phyloP scores from a whole-genome alignment of 345 rosid species.

The Lumnitzera racemosa region DNA sequence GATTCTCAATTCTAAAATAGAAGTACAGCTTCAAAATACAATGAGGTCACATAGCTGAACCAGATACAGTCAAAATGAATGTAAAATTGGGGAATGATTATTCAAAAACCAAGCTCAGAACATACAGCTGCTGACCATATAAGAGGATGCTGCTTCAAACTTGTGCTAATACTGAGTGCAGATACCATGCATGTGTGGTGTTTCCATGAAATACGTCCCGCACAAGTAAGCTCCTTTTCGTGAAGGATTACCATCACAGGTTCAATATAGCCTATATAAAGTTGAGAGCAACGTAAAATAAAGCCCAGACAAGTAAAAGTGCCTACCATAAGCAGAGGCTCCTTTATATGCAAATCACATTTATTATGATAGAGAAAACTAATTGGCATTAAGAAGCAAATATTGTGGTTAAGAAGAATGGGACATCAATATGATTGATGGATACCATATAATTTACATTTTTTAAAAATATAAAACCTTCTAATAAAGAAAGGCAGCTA shows the following conservation, averaged over 20 bases:
- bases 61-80: neutral
- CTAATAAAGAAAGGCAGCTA: too few relatives aligned
- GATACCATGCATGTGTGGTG: slow-evolving; percentile 93
- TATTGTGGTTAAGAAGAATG: too few relatives aligned
- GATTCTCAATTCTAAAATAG: too few relatives aligned
- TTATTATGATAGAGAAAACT: too few relatives aligned
- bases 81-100: neutral
- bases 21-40: too few relatives aligned
- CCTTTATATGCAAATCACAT: too few relatives aligned
- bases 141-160: slow-evolving; percentile 91
- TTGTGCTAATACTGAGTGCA: slow-evolving; percentile 92
- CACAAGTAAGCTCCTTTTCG: slow-evolving; percentile 92
- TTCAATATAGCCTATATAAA: slow-evolving; percentile 77
- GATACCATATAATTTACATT: too few relatives aligned
- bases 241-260: slow-evolving; percentile 96
- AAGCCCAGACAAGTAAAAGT: slow-evolving; percentile 13
- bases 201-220: slow-evolving; percentile 89
- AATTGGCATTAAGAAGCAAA: too few relatives aligned
- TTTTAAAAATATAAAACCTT: too few relatives aligned
- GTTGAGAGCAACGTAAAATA: slow-evolving; percentile 11
- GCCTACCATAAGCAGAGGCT: neutral
- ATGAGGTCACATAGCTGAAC: too few relatives aligned
- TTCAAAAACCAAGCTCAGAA: slow-evolving; percentile 20
- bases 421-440: too few relatives aligned
- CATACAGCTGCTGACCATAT: slow-evolving; percentile 95